These are phyloP conservation scores for Monoraphidium neglectum DNA, from an alignment of 139 green algal species.

Conservation along the genomic window DNA sequence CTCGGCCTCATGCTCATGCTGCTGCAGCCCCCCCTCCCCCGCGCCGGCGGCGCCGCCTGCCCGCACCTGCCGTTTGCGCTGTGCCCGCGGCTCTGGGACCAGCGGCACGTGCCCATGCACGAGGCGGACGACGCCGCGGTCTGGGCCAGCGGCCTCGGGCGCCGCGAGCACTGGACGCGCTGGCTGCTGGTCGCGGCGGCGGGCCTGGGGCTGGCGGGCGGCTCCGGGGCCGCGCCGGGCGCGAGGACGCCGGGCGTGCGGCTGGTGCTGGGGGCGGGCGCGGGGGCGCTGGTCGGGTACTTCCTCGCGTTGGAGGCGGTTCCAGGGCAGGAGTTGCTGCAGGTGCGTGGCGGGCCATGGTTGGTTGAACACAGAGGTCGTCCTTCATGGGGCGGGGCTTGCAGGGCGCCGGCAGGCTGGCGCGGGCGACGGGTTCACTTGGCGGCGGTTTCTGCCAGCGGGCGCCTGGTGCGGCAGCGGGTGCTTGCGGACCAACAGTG, in stretches of 20 bases:
- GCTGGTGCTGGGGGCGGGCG: constrained; percentile 18
- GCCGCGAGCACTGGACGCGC: constrained; percentile 76
- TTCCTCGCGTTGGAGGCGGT: constrained; percentile 94
- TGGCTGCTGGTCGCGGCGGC: constrained; percentile 83
- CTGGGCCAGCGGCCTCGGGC: constrained; percentile 65
- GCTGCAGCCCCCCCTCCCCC: constrained; percentile 81
- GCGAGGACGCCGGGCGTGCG: constrained; percentile 8
- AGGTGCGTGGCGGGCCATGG: constrained; percentile 47
- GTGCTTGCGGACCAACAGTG: no score
- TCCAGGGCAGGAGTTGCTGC: constrained; percentile 63
- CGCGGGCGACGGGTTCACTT: no score
- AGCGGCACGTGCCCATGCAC: constrained; percentile 79
- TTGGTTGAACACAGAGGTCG: no score
- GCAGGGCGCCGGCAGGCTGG: no score
- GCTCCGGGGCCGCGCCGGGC: constrained; percentile 16
- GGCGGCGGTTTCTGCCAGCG: no score
- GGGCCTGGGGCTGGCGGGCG: constrained; percentile 2
- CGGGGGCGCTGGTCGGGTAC: constrained; percentile 61
- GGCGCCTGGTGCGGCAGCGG: no score
- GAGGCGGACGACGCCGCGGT: constrained; percentile 85
- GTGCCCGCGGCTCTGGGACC: constrained; percentile 90
- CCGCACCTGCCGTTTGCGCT: constrained; percentile 79
- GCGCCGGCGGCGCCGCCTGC: constrained; percentile 75
- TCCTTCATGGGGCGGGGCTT: no score
- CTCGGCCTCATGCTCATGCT: constrained; percentile 53